A percentile compares a stretch with the other conserved stretches of the same genome.
Conservation (phyloP, 768 basidiomycete species). For the Melanogaster broomeanus region DNA sequence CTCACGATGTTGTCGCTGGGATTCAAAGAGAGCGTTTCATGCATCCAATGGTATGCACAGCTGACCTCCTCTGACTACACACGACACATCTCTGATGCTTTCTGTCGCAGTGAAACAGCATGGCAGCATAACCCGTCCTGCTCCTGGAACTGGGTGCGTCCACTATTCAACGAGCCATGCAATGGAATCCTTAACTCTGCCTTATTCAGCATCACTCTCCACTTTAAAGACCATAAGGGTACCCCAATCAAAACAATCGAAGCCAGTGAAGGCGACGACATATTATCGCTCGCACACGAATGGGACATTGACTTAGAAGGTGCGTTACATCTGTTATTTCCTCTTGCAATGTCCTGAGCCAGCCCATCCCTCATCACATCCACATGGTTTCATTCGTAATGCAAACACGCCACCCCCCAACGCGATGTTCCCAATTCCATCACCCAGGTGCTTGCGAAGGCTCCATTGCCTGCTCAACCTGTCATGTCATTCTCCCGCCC, state of each 20-base stretch:
- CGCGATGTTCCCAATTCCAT: neutral
- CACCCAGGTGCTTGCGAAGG: slow-evolving; percentile 92
- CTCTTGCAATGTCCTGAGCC: too few species aligned
- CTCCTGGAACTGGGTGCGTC: slow-evolving; percentile 67
- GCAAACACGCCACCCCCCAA: neutral
- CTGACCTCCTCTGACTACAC: neutral
- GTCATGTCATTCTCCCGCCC: slow-evolving; percentile 75
- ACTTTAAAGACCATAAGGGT: slow-evolving; percentile 90
- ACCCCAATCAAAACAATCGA: slow-evolving; percentile 83
- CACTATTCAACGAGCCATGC: neutral
- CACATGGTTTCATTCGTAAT: too few species aligned
- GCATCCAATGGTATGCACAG: slow-evolving; percentile 16
- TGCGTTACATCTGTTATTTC: slow-evolving; percentile 22
- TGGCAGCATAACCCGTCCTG: slow-evolving; percentile 58
- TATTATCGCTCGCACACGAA: slow-evolving; percentile 90
- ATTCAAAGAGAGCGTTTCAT: slow-evolving; percentile 9
- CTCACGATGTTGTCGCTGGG: slow-evolving; percentile 3
- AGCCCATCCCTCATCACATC: too few species aligned
- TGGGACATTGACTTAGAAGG: slow-evolving; percentile 97
- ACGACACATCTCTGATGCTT: neutral
- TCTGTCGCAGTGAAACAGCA: slow-evolving; percentile 36
- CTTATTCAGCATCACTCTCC: slow-evolving; percentile 71
- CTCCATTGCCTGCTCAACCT: slow-evolving; percentile 96
- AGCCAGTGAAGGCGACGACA: slow-evolving; percentile 91
- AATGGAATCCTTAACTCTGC: neutral